Conservation (phyloP, 176 grass and related monocot genomes). For the Bolboschoenus planiculmis region DNA sequence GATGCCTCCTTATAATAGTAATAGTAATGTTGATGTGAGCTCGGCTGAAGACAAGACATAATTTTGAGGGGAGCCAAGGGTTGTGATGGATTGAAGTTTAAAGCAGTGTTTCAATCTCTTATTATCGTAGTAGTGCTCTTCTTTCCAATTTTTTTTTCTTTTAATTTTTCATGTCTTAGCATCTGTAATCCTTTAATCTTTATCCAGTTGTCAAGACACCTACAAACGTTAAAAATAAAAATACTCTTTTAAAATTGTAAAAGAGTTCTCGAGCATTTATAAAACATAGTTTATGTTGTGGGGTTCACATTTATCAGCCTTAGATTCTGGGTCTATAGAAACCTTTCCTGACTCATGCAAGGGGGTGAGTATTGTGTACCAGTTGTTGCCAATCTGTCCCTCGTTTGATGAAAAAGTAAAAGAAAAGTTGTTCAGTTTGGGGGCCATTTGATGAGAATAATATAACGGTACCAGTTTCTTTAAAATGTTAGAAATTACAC, state of each 20-base stretch:
- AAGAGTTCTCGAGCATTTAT: neutral
- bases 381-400: no score
- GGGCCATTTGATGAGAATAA: no score
- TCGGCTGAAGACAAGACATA: neutral
- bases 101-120: neutral
- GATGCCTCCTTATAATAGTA: neutral
- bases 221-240: neutral
- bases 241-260: neutral
- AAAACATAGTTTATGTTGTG: no score
- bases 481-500: no score
- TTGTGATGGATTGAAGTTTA: conserved; percentile 3
- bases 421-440: no score
- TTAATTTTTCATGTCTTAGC: neutral
- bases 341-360: no score
- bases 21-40: neutral
- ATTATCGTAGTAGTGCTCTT: neutral
- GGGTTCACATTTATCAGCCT: no score
- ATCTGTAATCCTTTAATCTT: neutral
- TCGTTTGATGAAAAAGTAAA: no score
- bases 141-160: neutral
- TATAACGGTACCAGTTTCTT: no score
- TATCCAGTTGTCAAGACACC: neutral
- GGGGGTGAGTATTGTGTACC: no score
- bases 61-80: neutral
- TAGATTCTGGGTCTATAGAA: no score